Percentiles rank a stretch among this genome's conserved stretches.
These are phyloP conservation scores for Thalia dealbata DNA, from an alignment of 176 grass and related monocot species.

Conservation along the genomic window DNA sequence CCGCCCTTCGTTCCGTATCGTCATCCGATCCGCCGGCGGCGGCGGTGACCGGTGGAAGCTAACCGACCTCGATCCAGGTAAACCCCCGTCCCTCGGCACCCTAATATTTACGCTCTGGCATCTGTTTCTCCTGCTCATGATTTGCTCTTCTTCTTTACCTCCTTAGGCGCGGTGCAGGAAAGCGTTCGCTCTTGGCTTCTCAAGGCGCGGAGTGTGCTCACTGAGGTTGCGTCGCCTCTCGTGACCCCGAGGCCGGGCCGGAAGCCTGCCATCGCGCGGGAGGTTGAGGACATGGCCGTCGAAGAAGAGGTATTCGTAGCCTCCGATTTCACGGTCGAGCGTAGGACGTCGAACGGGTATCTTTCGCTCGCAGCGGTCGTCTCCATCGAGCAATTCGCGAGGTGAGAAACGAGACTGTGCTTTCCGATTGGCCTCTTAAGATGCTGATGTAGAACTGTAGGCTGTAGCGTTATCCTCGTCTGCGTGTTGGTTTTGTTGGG, in stretches of 20 bases:
- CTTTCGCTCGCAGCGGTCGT: conserved; percentile 67
- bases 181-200: conserved; percentile 18
- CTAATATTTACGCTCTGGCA: neutral
- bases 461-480: neutral
- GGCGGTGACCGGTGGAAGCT: conserved; percentile 12
- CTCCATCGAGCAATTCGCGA: conserved; percentile 80
- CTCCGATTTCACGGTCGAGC: conserved; percentile 65
- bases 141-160: neutral
- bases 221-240: conserved; percentile 22
- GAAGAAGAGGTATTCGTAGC: conserved; percentile 43
- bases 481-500: neutral
- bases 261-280: neutral
- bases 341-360: conserved; percentile 32
- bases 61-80: conserved; percentile 16
- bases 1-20: neutral
- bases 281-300: neutral
- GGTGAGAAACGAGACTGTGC: conserved; percentile 25
- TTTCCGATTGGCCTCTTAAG: neutral
- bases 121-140: neutral
- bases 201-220: conserved; percentile 15
- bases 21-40: conserved; percentile 8
- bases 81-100: neutral
- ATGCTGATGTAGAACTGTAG: neutral
- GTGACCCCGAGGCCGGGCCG: conserved; percentile 2
- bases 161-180: conserved; percentile 10